A percentile compares a stretch with the other conserved stretches of the same genome.
These are phyloP conservation scores for Syncephalastrum monosporum DNA, from an alignment of 371 early-diverging fungal genomes.

Conservation along the genomic window DNA sequence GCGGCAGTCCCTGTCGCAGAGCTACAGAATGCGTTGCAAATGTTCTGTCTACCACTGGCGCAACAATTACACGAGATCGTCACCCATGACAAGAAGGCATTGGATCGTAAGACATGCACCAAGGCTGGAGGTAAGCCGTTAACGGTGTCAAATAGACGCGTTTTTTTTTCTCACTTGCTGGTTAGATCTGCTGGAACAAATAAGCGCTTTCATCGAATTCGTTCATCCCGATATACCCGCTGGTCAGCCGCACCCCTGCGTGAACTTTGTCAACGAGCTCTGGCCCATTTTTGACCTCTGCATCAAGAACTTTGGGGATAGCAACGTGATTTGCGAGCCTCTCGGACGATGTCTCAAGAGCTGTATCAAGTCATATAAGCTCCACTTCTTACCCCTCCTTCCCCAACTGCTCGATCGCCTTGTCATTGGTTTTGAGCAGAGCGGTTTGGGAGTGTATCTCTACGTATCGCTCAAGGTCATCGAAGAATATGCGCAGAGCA, in stretches of 20 bases:
- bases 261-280: conserved; percentile 69
- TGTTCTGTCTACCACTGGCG: conserved; percentile 84
- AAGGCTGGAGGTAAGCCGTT: conserved; percentile 42
- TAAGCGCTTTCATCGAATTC: conserved; percentile 54
- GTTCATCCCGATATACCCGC: conserved; percentile 52
- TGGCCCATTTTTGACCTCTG: conserved; percentile 76
- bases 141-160: background rate
- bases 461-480: conserved; percentile 67
- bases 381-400: conserved; percentile 55
- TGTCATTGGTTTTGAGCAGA: conserved; percentile 61
- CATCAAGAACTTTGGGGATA: conserved; percentile 52
- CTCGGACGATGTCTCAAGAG: conserved; percentile 67
- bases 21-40: conserved; percentile 67
- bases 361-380: conserved; percentile 60
- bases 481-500: conserved; percentile 36
- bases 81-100: conserved; percentile 27
- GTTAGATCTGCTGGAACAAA: conserved; percentile 49
- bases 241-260: conserved; percentile 65
- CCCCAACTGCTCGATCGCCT: conserved; percentile 56
- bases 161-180: conserved; percentile 3
- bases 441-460: conserved; percentile 67
- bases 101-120: conserved; percentile 33
- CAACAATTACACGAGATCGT: conserved; percentile 57
- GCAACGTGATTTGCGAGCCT: conserved; percentile 58
- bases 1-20: conserved; percentile 67